Evolutionary conservation across 139 green algal genomes (phyloP).

Genomic region (Chlorella sp.): DNA sequence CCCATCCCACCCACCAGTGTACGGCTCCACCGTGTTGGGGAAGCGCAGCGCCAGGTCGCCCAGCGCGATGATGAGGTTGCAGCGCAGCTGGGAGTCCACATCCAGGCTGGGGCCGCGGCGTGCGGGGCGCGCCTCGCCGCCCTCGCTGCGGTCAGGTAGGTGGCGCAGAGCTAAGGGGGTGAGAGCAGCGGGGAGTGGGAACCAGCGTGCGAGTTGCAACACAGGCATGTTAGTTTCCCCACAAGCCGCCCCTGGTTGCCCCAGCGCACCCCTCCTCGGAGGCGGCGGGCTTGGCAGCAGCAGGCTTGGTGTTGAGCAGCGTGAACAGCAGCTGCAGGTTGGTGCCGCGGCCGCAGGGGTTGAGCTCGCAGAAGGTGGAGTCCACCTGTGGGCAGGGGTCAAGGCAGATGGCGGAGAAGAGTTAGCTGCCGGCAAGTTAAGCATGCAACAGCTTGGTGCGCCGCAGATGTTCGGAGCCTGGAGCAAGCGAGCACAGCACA

Average conservation of each 20-base stretch:
- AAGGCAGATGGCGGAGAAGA: too few relatives aligned
- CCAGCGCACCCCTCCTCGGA: too few relatives aligned
- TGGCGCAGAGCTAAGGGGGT: too few relatives aligned
- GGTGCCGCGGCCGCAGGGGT: constrained; percentile 43
- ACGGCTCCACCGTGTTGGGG: constrained; percentile 96
- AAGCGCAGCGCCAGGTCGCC: constrained; percentile 92
- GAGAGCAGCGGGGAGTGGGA: too few relatives aligned
- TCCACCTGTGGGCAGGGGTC: constrained; percentile 56
- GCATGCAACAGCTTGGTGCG: too few relatives aligned
- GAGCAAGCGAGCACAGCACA: too few relatives aligned
- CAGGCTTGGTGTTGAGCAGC: constrained; percentile 52
- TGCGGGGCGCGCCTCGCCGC: neutral
- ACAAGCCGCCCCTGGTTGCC: too few relatives aligned
- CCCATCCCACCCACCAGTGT: constrained; percentile 61
- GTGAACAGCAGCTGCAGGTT: constrained; percentile 86
- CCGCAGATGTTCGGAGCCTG: too few relatives aligned
- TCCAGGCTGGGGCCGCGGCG: too few relatives aligned
- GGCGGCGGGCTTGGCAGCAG: neutral
- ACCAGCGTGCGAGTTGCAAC: too few relatives aligned
- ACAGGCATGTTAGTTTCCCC: too few relatives aligned
- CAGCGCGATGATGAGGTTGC: constrained; percentile 87
- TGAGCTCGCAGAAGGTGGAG: constrained; percentile 68
- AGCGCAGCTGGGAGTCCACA: constrained; percentile 54
- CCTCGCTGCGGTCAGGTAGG: neutral
- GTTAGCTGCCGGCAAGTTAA: too few relatives aligned